These are phyloP conservation scores for Diaporthe ampelina DNA, from an alignment of 2,329 filamentous ascomycete species.

Conservation along the genomic window DNA sequence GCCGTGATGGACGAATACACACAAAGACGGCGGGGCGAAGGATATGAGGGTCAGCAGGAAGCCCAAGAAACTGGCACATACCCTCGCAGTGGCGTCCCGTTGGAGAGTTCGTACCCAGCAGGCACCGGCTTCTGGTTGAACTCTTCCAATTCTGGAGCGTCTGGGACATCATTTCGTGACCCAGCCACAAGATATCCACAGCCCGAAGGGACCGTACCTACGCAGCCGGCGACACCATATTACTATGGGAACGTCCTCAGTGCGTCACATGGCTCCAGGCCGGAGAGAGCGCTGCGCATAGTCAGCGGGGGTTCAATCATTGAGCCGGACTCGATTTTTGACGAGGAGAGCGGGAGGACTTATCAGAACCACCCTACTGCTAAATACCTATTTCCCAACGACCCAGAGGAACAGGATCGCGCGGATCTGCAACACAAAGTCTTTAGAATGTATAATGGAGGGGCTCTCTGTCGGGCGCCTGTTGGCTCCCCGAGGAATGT, in stretches of 20 bases:
- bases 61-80: neutral
- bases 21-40: neutral
- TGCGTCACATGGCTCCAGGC: neutral
- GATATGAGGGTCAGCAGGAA: neutral
- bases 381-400: constrained; percentile 1
- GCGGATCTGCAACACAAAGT: constrained; percentile 3
- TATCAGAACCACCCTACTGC: constrained; percentile 14
- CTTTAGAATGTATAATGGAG: neutral
- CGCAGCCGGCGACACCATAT: neutral
- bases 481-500: neutral
- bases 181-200: neutral
- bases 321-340: constrained; percentile 3
- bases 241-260: neutral
- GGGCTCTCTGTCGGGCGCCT: neutral
- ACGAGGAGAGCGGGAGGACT: constrained; percentile 21
- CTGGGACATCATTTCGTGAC: neutral
- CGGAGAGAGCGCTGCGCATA: neutral
- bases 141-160: neutral
- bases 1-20: neutral
- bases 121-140: neutral
- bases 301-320: constrained; percentile 7
- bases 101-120: neutral
- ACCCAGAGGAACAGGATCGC: neutral
- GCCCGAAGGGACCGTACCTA: neutral
- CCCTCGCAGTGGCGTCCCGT: neutral